phyloP scores from a whole-genome alignment of 225 moss, liverwort and hornwort species.

The Polytrichum commune region DNA sequence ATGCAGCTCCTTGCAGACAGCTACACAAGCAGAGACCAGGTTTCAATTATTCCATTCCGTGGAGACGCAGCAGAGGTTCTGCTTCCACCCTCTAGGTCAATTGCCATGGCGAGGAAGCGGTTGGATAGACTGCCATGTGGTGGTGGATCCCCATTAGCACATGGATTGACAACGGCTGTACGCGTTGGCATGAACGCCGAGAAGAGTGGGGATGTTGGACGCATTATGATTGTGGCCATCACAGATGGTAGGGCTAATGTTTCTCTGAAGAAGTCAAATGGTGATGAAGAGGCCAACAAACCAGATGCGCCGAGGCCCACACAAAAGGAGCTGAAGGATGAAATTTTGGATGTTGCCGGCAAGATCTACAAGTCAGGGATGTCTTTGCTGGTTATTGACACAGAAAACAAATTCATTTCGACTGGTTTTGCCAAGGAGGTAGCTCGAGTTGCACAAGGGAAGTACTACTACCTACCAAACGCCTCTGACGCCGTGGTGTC shows the following conservation, averaged over 20 bases:
- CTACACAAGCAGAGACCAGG: constrained; percentile 98
- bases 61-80: constrained; percentile 95
- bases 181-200: constrained; percentile 96
- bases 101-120: constrained; percentile 96
- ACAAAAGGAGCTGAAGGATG: constrained; percentile 82
- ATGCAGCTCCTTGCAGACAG: constrained; percentile 98
- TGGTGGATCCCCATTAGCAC: constrained; percentile 94
- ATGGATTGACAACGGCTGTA: constrained; percentile 92
- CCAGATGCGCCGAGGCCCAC: constrained; percentile 78
- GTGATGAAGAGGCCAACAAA: constrained; percentile 86
- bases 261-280: constrained; percentile 78
- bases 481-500: constrained; percentile 95
- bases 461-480: constrained; percentile 96
- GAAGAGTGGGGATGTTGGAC: constrained; percentile 94
- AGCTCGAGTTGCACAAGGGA: constrained; percentile 89
- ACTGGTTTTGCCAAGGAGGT: constrained; percentile 98
- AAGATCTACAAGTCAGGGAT: constrained; percentile 92
- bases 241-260: constrained; percentile 98
- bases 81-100: constrained; percentile 94
- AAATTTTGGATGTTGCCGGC: constrained; percentile 85
- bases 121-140: constrained; percentile 95
- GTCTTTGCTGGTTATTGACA: constrained; percentile 94
- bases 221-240: constrained; percentile 97
- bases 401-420: constrained; percentile 98
- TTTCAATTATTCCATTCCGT: constrained; percentile 96